Evolutionary conservation across 1,284 basidiomycete genomes (phyloP), one percentile per base, ranked within the genome.

Genomic region (Austroboletus niveus): DNA sequence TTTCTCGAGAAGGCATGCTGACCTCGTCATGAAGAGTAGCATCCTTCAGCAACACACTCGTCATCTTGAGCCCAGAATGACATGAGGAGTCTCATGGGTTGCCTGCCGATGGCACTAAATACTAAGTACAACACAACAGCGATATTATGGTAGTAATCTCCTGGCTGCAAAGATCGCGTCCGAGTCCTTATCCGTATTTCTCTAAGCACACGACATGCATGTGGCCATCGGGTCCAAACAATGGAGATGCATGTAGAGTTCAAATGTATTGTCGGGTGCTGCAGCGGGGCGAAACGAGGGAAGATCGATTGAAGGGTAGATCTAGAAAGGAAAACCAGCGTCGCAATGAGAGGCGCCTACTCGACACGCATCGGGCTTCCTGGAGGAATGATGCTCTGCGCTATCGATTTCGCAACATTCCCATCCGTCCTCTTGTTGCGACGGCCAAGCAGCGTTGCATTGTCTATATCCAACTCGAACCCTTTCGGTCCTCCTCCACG

Each of bases 391-490:
- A 56, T 63, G 49, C 63, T 72, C 36, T 69, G 73, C 30, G 68
- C 67, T 40, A 74, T 55, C 10, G 76, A 73, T 60, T 76, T 78
- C 34, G 62, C 66, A 1, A 47, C 71, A 59, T 43, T 63, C 57
- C 20, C 61, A 58, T 53, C 60, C 12, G 49, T 64, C 42, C 63
- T 70, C 57, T 77, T 77, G 58, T 86, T 82, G 57, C 88, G 73
- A 53, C 88, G 72, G 15, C 89, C 92, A 2, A 97, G 76, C 1
- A 97, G 69, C 6, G 94, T 96, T 36, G 94, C 91, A 51, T 80
- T 84, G 60, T 88, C 82, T 48, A 97, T 74, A 64, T 93, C 88
- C 47, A 97, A 78, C 64, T 95, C 90, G 60, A 97, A 97, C 2
- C 66, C 73, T 53, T 55, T 70, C 6, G 60, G 57, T 24, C 62